These are phyloP conservation scores for Coniella lustricola DNA, from an alignment of 2,329 filamentous ascomycete genomes.

Conservation along the genomic window DNA sequence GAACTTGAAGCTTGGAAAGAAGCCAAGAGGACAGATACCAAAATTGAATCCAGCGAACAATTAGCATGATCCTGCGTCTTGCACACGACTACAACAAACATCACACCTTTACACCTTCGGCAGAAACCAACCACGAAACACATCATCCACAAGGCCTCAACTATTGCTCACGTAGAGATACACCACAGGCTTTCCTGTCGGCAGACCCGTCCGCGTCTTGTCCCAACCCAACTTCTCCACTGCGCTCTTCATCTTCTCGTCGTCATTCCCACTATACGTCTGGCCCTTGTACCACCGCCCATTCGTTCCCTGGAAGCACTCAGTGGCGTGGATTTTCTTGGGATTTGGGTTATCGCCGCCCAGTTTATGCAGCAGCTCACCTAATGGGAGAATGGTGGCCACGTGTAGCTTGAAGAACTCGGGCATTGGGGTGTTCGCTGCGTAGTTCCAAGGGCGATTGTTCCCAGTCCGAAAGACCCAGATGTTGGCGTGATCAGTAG, in stretches of 20 bases:
- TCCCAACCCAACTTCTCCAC: conserved; percentile 56
- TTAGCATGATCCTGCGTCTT: too few species aligned
- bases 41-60: too few species aligned
- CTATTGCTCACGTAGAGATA: conserved; percentile 54
- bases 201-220: conserved; percentile 37
- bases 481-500: conserved; percentile 49
- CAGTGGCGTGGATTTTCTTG: conserved; percentile 50
- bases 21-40: too few species aligned
- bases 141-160: too few species aligned
- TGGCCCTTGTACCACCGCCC: conserved; percentile 54
- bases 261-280: conserved; percentile 42
- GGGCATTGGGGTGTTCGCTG: conserved; percentile 32
- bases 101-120: too few species aligned
- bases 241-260: conserved; percentile 39
- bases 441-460: conserved; percentile 47
- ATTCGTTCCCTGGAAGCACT: conserved; percentile 47
- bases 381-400: conserved; percentile 44
- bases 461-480: conserved; percentile 46
- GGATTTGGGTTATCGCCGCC: conserved; percentile 44
- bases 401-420: conserved; percentile 44
- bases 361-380: conserved; percentile 51
- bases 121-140: too few species aligned
- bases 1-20: too few species aligned
- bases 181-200: conserved; percentile 46
- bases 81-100: too few species aligned